Base-by-base conservation (phyloP, 768 basidiomycete species). In the Dendrothele bispora region DNA sequence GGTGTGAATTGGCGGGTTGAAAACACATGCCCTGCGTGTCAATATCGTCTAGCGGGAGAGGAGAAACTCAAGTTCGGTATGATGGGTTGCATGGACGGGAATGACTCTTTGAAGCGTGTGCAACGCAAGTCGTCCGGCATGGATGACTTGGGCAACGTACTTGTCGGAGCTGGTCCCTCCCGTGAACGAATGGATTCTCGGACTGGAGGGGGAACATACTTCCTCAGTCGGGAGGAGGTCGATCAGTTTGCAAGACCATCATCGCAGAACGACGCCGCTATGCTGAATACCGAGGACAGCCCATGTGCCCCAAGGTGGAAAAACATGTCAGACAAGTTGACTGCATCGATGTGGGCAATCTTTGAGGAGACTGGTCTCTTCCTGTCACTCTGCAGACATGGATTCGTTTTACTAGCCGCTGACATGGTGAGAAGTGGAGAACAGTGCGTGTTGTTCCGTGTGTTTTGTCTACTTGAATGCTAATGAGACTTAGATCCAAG, bases 361-460 rank as follows among this genome's bases (percentile, higher is more conserved):
- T 61, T 57, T 48, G 42, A 55, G 12, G 56, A 59, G 43, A 55
- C 60, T 12, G 59, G 60, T 14, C 34, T 63, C 6, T 64, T 63
- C 32, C 29, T 63, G 4, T 43, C 53, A 3, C 35, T 54, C 1
- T 64, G 62, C 40, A 42, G 54, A 0, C 63, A 64, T 51, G 59
- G 60, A 3, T 55, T 62, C 11, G 45, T 55, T 1, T 53, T 61
- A 1, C 20, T 55, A 1, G 54, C 51, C 0, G 46, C 43, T 6
- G 59, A 64, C 29, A 64, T 64, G 60, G 48, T 63, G 0, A 50
- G 46, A 27, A 63, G 62, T 26, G 57, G 60, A 12, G 60, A 61
- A 44, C 51, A 56, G 60, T 61, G 35, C 43, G 60, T 46, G 26
- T 22, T n/a, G n/a, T n/a, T n/a, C n/a, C n/a, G n/a, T n/a, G n/a